A percentile compares a stretch with the other conserved stretches of the same genome.
Evolutionary conservation across 768 basidiomycete genomes (phyloP).

Genomic region (Lactifluus volemus): DNA sequence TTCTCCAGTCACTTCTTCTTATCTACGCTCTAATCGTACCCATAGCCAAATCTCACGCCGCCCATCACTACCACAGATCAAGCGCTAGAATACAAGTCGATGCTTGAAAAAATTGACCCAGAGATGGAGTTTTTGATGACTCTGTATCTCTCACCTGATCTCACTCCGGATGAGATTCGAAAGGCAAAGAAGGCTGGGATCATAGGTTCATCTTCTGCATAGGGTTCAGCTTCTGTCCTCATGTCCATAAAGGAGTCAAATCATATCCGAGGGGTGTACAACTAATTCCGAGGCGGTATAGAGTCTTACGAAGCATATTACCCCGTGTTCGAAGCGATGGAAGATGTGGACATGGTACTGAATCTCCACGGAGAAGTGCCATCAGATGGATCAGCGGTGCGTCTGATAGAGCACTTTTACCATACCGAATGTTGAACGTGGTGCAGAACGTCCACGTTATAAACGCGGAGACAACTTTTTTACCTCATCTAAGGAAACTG

Average conservation of each 20-base stretch:
- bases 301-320: conserved; percentile 94
- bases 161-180: conserved; percentile 84
- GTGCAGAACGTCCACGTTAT: conserved; percentile 79
- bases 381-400: conserved; percentile 57
- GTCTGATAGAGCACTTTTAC: conserved; percentile 23
- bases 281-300: conserved; percentile 94
- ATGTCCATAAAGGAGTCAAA: conserved; percentile 57
- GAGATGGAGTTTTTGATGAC: conserved; percentile 89
- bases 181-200: conserved; percentile 85
- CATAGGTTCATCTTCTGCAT: conserved; percentile 33
- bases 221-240: background rate
- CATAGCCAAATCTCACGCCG: conserved; percentile 84
- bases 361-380: conserved; percentile 98
- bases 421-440: background rate
- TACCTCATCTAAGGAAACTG: conserved; percentile 77
- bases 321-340: conserved; percentile 88
- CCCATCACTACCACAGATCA: conserved; percentile 77
- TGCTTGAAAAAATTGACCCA: conserved; percentile 68
- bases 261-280: conserved; percentile 97
- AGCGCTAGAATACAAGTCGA: conserved; percentile 71
- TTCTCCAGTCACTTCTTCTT: background rate
- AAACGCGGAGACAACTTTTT: conserved; percentile 86
- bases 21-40: background rate
- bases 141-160: conserved; percentile 83
- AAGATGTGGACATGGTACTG: conserved; percentile 86